Evolutionary conservation across 306 rosid genomes (phyloP).

Genomic region (Ammopiptanthus mongolicus): DNA sequence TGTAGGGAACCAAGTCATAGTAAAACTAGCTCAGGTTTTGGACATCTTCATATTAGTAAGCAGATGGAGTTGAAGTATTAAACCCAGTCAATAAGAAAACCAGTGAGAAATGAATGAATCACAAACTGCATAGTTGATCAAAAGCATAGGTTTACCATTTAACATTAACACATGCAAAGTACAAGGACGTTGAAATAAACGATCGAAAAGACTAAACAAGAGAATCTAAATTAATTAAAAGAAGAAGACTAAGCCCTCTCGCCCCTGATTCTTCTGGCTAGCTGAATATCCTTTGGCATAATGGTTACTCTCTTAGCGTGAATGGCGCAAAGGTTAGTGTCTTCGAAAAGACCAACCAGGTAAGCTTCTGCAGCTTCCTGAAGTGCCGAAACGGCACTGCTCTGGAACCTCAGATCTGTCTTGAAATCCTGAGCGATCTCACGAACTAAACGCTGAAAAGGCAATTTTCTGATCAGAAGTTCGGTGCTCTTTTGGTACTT

Average conservation of each 20-base stretch:
- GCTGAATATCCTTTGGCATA: slow-evolving; percentile 46
- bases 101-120: too few species aligned
- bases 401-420: slow-evolving; percentile 38
- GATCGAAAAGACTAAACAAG: not conserved
- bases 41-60: too few species aligned
- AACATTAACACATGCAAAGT: not conserved
- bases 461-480: slow-evolving; percentile 32
- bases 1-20: too few species aligned
- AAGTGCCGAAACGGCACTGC: slow-evolving; percentile 35
- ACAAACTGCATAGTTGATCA: not conserved
- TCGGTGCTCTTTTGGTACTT: slow-evolving; percentile 42
- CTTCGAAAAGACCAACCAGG: slow-evolving; percentile 33
- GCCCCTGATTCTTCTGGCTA: slow-evolving; percentile 37
- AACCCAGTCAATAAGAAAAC: not conserved
- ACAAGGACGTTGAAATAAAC: not conserved
- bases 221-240: too few species aligned
- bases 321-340: slow-evolving; percentile 32
- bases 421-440: slow-evolving; percentile 46
- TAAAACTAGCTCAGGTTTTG: too few species aligned
- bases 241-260: slow-evolving; percentile 28
- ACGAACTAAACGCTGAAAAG: slow-evolving; percentile 40
- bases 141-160: not conserved
- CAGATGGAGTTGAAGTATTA: too few species aligned
- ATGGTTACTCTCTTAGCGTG: slow-evolving; percentile 40
- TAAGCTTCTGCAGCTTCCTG: slow-evolving; percentile 37